Evolutionary conservation across 225 moss, liverwort and hornwort genomes (phyloP).

Genomic region (Rhytidiadelphus loreus): DNA sequence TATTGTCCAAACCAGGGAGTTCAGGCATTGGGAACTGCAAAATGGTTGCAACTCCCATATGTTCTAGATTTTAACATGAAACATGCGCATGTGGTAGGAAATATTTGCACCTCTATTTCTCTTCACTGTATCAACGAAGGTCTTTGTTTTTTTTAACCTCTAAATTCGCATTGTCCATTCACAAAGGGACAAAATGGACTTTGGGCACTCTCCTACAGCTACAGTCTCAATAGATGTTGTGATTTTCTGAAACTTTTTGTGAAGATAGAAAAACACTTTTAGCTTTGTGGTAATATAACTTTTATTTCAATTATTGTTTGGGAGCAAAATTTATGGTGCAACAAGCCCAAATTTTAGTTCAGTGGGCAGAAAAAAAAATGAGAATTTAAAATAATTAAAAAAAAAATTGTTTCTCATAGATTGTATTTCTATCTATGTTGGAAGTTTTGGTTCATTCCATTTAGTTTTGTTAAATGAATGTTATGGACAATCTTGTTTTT

Average conservation of each 20-base stretch:
- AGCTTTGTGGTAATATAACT: background rate
- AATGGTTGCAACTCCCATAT: background rate
- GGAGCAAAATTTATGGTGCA: background rate
- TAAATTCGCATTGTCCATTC: background rate
- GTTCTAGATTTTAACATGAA: background rate
- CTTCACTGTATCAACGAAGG: background rate
- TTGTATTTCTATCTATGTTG: background rate
- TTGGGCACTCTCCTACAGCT: too few relatives aligned
- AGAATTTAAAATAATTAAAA: background rate
- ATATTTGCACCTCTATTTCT: background rate
- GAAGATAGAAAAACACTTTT: background rate
- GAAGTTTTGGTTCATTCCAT: background rate
- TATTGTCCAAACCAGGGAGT: background rate
- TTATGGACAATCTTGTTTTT: background rate
- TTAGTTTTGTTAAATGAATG: background rate
- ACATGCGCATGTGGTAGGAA: background rate
- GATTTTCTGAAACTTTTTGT: background rate
- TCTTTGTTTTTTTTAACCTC: background rate
- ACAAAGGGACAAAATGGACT: background rate
- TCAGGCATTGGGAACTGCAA: background rate
- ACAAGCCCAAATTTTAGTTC: background rate
- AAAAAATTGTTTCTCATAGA: background rate
- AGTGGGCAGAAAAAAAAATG: too few relatives aligned
- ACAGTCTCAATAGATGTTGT: background rate
- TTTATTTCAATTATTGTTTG: background rate